These are phyloP conservation scores for Anthracocystis panici-leucophaei DNA, from an alignment of 1,284 basidiomycete species.

Conservation along the genomic window DNA sequence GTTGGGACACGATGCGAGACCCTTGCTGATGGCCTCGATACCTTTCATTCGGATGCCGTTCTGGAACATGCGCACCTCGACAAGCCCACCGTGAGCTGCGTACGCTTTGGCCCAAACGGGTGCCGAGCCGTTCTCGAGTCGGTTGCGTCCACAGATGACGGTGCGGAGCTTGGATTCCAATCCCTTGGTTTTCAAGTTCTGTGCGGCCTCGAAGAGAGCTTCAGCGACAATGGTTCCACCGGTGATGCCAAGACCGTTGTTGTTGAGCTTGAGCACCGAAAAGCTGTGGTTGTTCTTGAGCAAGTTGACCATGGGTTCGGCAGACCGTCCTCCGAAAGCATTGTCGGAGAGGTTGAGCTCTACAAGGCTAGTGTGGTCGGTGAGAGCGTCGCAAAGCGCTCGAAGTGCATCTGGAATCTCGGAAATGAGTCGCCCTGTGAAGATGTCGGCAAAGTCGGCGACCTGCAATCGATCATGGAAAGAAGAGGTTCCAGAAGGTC, in stretches of 20 bases:
- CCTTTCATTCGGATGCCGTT: conserved; percentile 97
- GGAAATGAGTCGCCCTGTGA: conserved; percentile 93
- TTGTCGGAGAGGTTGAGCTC: conserved; percentile 95
- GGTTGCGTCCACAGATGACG: conserved; percentile 92
- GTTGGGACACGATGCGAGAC: conserved; percentile 78
- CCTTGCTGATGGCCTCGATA: conserved; percentile 82
- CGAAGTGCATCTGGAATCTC: conserved; percentile 93
- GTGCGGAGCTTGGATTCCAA: conserved; percentile 80
- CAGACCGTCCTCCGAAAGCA: conserved; percentile 94
- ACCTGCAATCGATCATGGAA: conserved; percentile 73
- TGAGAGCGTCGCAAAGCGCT: conserved; percentile 88
- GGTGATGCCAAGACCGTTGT: conserved; percentile 95
- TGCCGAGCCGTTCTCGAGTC: conserved; percentile 91
- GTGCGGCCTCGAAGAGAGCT: conserved; percentile 84
- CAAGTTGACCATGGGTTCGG: conserved; percentile 93
- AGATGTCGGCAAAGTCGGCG: conserved; percentile 96
- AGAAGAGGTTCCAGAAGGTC: neutral
- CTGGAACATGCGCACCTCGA: conserved; percentile 92
- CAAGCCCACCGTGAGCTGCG: conserved; percentile 80
- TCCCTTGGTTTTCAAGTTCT: conserved; percentile 77
- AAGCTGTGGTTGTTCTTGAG: conserved; percentile 72
- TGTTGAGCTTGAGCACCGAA: conserved; percentile 91
- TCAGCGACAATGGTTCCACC: conserved; percentile 88
- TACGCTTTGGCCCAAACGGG: conserved; percentile 87
- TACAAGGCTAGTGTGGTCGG: conserved; percentile 81